phyloP scores from a whole-genome alignment of 768 basidiomycete species.

The Tephrocybe sp. region DNA sequence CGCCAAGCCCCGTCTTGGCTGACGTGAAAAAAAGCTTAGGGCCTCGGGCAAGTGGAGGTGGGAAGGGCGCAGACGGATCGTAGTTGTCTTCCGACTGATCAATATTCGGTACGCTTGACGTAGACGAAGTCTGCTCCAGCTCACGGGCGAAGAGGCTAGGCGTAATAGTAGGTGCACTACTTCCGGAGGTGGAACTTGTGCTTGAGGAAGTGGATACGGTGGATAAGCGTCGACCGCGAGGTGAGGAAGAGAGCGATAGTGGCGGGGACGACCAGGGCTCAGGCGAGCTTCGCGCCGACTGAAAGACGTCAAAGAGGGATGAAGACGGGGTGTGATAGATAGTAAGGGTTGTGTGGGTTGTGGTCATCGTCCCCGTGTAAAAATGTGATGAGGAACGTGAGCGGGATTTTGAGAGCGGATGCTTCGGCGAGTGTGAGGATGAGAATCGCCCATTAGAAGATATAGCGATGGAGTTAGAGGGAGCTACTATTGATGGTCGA shows the following conservation, averaged over 20 bases:
- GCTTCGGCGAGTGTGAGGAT: conserved; percentile 26
- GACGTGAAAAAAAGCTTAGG: conserved; percentile 73
- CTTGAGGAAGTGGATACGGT: conserved; percentile 20
- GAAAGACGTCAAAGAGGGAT: conserved; percentile 62
- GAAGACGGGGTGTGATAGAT: conserved; percentile 80
- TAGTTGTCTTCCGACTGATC: background rate
- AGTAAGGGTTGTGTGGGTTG: conserved; percentile 54
- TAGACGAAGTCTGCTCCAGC: conserved; percentile 9
- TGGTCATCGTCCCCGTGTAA: conserved; percentile 51
- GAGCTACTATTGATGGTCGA: conserved; percentile 14
- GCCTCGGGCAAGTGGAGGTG: conserved; percentile 44
- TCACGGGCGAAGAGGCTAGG: conserved; percentile 52
- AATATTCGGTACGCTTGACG: conserved; percentile 6
- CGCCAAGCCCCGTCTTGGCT: conserved; percentile 76
- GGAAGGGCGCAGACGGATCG: conserved; percentile 14
- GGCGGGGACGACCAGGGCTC: conserved; percentile 30
- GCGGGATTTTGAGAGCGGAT: conserved; percentile 35
- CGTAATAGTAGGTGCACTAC: conserved; percentile 56
- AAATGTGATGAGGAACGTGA: conserved; percentile 44
- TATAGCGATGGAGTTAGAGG: conserved; percentile 25
- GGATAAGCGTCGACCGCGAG: conserved; percentile 24
- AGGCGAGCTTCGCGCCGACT: conserved; percentile 62
- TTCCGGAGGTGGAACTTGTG: conserved; percentile 40
- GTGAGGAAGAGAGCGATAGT: conserved; percentile 13
- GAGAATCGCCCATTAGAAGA: conserved; percentile 20